Conservation (phyloP, 78 protist species). For the Chrysochromulina parva region DNA sequence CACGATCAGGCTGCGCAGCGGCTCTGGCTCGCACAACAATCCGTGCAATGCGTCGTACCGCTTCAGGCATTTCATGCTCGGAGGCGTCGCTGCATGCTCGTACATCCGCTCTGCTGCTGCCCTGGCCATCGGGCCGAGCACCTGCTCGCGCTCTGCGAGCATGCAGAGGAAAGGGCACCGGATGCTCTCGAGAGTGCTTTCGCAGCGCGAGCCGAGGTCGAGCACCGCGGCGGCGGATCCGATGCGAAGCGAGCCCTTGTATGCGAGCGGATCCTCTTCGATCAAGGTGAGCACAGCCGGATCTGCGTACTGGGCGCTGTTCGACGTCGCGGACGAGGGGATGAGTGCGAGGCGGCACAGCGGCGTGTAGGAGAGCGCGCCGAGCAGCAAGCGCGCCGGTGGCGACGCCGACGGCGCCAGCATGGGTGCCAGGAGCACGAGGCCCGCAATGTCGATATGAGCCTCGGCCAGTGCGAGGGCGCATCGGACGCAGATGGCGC, state of each 20-base stretch:
- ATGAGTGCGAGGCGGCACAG: not conserved
- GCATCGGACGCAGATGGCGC: not conserved
- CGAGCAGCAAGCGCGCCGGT: not conserved
- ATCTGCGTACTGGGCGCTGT: not conserved
- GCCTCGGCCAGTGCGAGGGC: not conserved
- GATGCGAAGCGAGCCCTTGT: not conserved
- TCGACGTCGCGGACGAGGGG: not conserved
- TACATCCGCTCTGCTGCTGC: not conserved
- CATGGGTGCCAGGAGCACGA: conserved; percentile 10
- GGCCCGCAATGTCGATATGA: not conserved
- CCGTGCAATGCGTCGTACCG: not conserved
- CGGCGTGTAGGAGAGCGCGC: not conserved
- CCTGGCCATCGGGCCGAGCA: not conserved
- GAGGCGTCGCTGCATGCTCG: not conserved
- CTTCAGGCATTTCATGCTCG: not conserved
- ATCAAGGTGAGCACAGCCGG: not conserved
- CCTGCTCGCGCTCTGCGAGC: not conserved
- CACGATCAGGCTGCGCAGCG: not conserved
- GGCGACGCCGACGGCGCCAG: not conserved
- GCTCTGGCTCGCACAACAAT: not conserved
- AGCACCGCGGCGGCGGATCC: not conserved
- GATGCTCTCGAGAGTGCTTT: not conserved
- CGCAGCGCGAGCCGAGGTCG: not conserved
- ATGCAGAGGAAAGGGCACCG: not conserved
- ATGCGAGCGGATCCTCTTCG: not conserved